Evolutionary conservation across 495 filamentous ascomycete species (phyloP), one percentile per base, ranked within the genome.

Genomic region (Aspergillus bertholletiae): DNA sequence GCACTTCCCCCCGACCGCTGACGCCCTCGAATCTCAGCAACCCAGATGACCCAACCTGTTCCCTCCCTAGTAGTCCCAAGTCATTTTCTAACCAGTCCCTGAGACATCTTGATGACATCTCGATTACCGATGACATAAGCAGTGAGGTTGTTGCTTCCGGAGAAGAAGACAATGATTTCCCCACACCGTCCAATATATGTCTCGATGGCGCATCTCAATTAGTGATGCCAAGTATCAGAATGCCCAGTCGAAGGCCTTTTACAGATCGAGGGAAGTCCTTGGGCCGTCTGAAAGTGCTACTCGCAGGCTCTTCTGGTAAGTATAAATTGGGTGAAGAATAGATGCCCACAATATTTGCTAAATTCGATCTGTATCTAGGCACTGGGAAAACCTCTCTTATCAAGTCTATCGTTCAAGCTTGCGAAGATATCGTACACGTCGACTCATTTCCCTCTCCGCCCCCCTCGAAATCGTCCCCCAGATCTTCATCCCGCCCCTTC

Each of bases 141-240:
- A 77, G 76, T 53, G 73, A 83, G 45, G 74, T 73, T 11, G 59
- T 82, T 46, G 67, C 60, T 26, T 82, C 78, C 2, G 74, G 75
- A 18, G 79, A 79, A 24, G 75, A 78, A 28, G 72, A 73, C 13
- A 72, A 78, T 27, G 65, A 66, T 20, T 53, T 52, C 15, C 40
- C 58, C 2, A 51, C 59, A 3, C 59, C 67, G 20, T 67, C 68
- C 21, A 63, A 57, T 26, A 44, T 66, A 20, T 62, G 51, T 17
- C 56, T 61, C 23, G 74, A 71, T 51, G 85, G 80, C 58, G 83
- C 82, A 17, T 90, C 93, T 27, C 93, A 97, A 69, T 81, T 99
- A 15, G 88, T 99, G 58, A 99, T 99, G 95, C 94, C 94, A 8
- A 96, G 90, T 67, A 90, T 99, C 60, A 87, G 83, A 59, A 96